These are phyloP conservation scores for Gossypium aridum DNA, from an alignment of 441 rosid species.

Conservation along the genomic window DNA sequence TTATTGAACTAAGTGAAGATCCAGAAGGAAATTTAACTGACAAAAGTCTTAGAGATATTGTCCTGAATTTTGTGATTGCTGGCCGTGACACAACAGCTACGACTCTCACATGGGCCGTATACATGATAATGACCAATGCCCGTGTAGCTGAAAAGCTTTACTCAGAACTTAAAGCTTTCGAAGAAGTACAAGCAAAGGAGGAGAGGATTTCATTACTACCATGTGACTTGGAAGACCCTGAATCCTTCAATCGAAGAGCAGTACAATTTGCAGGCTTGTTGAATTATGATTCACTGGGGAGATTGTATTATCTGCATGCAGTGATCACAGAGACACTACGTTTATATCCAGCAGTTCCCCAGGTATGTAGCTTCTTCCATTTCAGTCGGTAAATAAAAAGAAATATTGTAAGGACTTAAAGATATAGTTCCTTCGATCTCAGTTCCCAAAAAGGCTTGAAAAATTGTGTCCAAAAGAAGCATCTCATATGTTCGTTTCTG, in stretches of 20 bases:
- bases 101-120: constrained; percentile 88
- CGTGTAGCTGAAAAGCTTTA: constrained; percentile 65
- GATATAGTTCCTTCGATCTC: too few species aligned
- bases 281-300: constrained; percentile 72
- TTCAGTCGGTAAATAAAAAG: not conserved
- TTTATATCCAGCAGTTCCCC: constrained; percentile 91
- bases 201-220: constrained; percentile 33
- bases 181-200: constrained; percentile 56
- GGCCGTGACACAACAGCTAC: constrained; percentile 96
- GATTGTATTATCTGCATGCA: constrained; percentile 74
- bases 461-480: not conserved
- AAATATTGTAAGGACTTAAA: too few species aligned
- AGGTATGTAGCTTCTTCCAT: constrained; percentile 31
- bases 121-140: constrained; percentile 60
- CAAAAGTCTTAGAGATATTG: constrained; percentile 81
- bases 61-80: constrained; percentile 87
- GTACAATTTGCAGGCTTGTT: constrained; percentile 53
- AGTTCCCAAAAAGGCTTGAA: not conserved
- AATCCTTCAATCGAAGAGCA: constrained; percentile 47
- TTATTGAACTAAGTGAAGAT: constrained; percentile 67
- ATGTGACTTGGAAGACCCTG: constrained; percentile 30
- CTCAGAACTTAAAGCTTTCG: constrained; percentile 57
- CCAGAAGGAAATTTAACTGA: constrained; percentile 63
- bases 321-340: constrained; percentile 88
- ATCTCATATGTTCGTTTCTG: not conserved